Base-by-base conservation (phyloP, 73 alveolate species). In the Paramecium bursaria region DNA sequence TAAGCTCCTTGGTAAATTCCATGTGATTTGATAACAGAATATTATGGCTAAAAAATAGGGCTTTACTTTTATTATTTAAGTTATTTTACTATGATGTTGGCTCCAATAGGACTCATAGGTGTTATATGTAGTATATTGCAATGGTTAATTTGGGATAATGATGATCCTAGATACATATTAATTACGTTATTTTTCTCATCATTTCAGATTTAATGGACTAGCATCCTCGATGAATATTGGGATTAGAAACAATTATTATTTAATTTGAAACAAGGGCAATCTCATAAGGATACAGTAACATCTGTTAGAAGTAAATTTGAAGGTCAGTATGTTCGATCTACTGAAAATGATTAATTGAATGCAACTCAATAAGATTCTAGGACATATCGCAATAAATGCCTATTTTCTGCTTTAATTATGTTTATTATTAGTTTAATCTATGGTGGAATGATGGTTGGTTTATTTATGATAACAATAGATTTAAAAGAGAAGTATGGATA, bases 1-100 rank as follows among this genome's bases (percentile, higher is more conserved):
- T 13, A 29, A n/a, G 31, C 26, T 4, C 49, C 49, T 10, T 23
- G 76, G 47, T 25, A 44, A 25, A 39, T 39, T 29, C 47, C 47
- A 0, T 25, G 17, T 1, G 52, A 25, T 9, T 30, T 57, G 13
- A 23, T 57, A 13, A 25, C 50, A 29, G 49, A 57, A 11, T 57
- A 57, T 57, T 57, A 26, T 27, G 76, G 76, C 6, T 23, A 57
- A 13, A 57, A 57, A 30, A 57, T 57, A 26, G 76, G 76, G 9
- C 49, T 57, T 3, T 57, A 57, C 17, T 57, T 57, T 29, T 57
- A 10, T 57, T 57, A 25, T 25, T n/a, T 29, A 44, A 57, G 76
- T 57, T 57, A 57, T 14, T 57, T 25, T 29, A 57, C 76, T 11
- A 26, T 29, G 31, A 26, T 26, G 49, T 27, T 57, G n/a, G 17